phyloP scores from a whole-genome alignment of 805 yeast species.

The Yamadazyma endophytica region DNA sequence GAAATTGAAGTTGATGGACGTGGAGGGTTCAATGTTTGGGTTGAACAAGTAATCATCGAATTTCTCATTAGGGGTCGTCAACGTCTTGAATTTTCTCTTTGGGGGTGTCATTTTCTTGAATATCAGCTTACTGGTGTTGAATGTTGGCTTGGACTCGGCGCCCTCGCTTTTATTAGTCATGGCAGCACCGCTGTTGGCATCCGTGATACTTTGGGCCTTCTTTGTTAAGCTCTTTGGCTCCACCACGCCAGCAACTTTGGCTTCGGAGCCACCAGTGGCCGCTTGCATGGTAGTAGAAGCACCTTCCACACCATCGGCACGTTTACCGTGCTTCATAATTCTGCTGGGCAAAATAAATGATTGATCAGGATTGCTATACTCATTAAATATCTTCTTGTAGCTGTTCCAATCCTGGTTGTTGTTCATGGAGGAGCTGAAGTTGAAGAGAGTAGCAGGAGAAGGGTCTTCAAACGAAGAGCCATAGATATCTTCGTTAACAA shows the following conservation, averaged over 20 bases:
- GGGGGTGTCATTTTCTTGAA: constrained; percentile 5
- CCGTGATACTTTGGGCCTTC: background rate
- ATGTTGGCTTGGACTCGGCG: too few relatives aligned
- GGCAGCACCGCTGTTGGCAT: too few relatives aligned
- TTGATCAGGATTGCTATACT: constrained; percentile 12
- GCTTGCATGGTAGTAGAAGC: too few relatives aligned
- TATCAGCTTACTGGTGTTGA: background rate
- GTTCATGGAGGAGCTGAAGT: background rate
- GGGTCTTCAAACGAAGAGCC: constrained; percentile 1
- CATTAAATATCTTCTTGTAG: constrained; percentile 13
- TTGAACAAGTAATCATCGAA: constrained; percentile 37
- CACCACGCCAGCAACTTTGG: too few relatives aligned
- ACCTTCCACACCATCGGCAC: too few relatives aligned
- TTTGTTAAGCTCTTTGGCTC: background rate
- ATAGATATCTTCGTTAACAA: constrained; percentile 64
- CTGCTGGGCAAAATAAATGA: constrained; percentile 12
- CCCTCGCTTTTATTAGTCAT: too few relatives aligned
- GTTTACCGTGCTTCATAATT: constrained; percentile 2
- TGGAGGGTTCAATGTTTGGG: constrained; percentile 40
- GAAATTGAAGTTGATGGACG: constrained; percentile 22
- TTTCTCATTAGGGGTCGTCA: constrained; percentile 22
- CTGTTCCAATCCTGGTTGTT: background rate
- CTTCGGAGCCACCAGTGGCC: too few relatives aligned
- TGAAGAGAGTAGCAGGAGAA: background rate
- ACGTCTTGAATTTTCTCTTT: constrained; percentile 31